phyloP scores from a whole-genome alignment of 2,329 filamentous ascomycete genomes.

The Trichophyton verrucosum region DNA sequence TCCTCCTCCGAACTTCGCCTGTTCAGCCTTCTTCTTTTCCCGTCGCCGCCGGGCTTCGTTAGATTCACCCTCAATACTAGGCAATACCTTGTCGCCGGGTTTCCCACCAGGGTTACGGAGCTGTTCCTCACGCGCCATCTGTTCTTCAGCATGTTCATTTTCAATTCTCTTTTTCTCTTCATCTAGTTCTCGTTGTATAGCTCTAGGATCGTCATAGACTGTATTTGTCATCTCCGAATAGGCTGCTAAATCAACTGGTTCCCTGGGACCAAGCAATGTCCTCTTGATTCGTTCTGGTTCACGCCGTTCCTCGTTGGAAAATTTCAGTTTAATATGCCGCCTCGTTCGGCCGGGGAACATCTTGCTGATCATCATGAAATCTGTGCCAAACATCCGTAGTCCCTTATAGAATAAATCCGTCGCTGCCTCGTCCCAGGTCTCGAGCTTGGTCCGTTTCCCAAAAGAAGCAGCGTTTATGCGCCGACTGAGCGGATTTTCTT shows the following conservation, averaged over 20 bases:
- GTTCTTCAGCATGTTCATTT: constrained; percentile 35
- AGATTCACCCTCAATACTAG: constrained; percentile 23
- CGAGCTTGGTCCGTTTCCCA: constrained; percentile 40
- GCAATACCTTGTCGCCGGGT: constrained; percentile 18
- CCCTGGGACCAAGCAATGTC: constrained; percentile 36
- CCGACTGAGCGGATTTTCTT: constrained; percentile 36
- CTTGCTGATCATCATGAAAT: constrained; percentile 52
- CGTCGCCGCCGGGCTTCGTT: constrained; percentile 16
- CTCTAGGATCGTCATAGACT: constrained; percentile 30
- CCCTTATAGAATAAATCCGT: constrained; percentile 53
- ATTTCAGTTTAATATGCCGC: constrained; percentile 53
- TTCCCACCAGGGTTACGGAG: constrained; percentile 30
- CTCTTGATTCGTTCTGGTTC: constrained; percentile 43
- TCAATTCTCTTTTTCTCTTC: constrained; percentile 36
- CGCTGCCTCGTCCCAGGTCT: constrained; percentile 45
- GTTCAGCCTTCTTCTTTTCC: constrained; percentile 19
- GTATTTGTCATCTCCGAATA: constrained; percentile 37
- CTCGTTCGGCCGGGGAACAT: constrained; percentile 48
- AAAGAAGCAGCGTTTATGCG: constrained; percentile 36
- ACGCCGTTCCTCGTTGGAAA: constrained; percentile 47
- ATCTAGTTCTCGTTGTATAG: constrained; percentile 31
- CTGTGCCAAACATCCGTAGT: constrained; percentile 50
- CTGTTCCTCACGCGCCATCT: constrained; percentile 32
- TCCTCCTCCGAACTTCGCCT: constrained; percentile 22
- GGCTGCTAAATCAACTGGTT: constrained; percentile 32